Evolutionary conservation across 1,284 basidiomycete genomes (phyloP), one percentile per base, ranked within the genome.

Genomic region (Apiotrichum veenhuisii): DNA sequence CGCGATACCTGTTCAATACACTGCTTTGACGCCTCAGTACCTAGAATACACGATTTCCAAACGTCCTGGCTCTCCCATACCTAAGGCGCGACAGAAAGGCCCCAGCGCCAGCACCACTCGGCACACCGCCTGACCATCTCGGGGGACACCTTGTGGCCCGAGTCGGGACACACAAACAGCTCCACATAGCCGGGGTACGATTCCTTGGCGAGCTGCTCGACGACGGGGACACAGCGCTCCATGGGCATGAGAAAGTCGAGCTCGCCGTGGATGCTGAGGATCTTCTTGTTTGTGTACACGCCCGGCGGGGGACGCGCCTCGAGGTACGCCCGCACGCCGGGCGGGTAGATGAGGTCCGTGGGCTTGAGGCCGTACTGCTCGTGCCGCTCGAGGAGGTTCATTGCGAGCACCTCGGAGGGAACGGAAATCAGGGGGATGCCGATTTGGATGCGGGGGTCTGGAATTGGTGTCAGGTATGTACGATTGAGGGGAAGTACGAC

Each of bases 401-500:
- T 76, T 12, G 78, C 73, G 62, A 90, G 63, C 48, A 65, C 66
- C 10, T 63, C 83, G 3, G 89, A 80, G 0, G 91, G 88, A 59
- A 88, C 89, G 30, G 88, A 89, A 58, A 83, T 81, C 62, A 83
- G 79, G 5, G 89, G 86, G 26, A 93, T 84, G 1, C 86, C 89
- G 47, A 89, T 79, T 82, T 79, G 5, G 89, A 93, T 77, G 26
- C 87, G 80, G 8, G 86, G 82, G 45, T 26, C 54, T 30, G 30
- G 30, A 30, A 30, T n/a, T n/a, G n/a, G n/a, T 30, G 30, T 30
- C 12, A 30, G 30, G 12, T 30, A 30, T 30, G 7, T 5, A 30
- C 7, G 30, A 30, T n/a, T n/a, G n/a, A n/a, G n/a, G 30, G 30
- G 7, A 30, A 30, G 7, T 30, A 12, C 5, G 7, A 30, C 30